A percentile compares a stretch with the other conserved stretches of the same genome.
phyloP scores from a whole-genome alignment of 2,329 filamentous ascomycete genomes.

The Alternaria metachromatica region DNA sequence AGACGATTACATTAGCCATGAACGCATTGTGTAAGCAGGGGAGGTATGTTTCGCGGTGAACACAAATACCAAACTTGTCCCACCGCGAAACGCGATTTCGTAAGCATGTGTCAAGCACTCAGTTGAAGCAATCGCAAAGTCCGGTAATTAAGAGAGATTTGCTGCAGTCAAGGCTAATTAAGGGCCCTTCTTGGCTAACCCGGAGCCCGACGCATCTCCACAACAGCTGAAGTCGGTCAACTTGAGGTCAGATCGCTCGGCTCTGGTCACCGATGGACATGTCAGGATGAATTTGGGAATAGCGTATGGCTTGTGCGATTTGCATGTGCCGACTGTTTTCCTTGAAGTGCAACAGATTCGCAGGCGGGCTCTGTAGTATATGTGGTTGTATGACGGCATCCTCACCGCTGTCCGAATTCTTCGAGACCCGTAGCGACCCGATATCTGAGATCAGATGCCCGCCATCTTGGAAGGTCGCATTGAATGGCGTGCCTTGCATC shows the following conservation, averaged over 20 bases:
- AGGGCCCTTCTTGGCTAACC: conserved; percentile 5
- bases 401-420: background rate
- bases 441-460: background rate
- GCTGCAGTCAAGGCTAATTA: conserved; percentile 29
- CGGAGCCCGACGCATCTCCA: background rate
- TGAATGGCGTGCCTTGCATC: conserved; percentile 5
- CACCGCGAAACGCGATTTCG: conserved; percentile 19
- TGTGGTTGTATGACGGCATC: background rate
- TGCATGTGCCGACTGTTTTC: background rate
- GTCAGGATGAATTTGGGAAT: background rate
- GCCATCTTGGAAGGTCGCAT: background rate
- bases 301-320: background rate
- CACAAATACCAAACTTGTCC: conserved; percentile 1
- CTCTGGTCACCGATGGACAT: conserved; percentile 11
- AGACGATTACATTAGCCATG: conserved; percentile 22
- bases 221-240: background rate
- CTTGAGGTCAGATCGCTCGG: background rate
- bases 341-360: background rate
- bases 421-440: background rate
- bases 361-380: background rate
- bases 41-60: background rate
- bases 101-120: conserved; percentile 40
- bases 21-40: conserved; percentile 28
- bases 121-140: conserved; percentile 12
- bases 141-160: conserved; percentile 32